Evolutionary conservation across 2,329 filamentous ascomycete species (phyloP).

Genomic region (Alternaria brassicae): DNA sequence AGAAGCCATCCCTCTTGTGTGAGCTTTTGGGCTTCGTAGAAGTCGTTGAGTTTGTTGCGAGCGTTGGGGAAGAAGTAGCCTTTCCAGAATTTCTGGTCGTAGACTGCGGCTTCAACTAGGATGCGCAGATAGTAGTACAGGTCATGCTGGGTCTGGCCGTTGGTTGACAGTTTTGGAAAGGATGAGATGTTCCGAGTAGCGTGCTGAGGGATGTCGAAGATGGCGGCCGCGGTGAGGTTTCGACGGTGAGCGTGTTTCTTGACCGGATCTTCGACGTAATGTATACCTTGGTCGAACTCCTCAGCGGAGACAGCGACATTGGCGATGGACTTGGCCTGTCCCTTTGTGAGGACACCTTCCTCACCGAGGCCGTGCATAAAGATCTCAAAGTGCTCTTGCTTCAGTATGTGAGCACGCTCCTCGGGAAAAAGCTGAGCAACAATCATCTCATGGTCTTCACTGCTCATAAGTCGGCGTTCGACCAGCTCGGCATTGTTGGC

Average conservation of each 20-base stretch:
- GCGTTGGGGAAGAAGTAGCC: slow-evolving; percentile 22
- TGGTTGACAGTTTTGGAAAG: background rate
- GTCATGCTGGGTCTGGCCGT: background rate
- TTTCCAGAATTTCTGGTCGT: slow-evolving; percentile 20
- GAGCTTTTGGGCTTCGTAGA: slow-evolving; percentile 14
- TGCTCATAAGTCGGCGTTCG: slow-evolving; percentile 4
- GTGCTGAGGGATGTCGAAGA: slow-evolving; percentile 12
- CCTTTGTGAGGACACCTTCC: slow-evolving; percentile 13
- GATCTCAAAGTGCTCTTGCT: slow-evolving; percentile 16
- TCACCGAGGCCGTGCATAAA: slow-evolving; percentile 11
- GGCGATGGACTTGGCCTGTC: background rate
- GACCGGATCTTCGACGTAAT: background rate
- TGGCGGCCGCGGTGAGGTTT: background rate
- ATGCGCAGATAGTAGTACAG: slow-evolving; percentile 9
- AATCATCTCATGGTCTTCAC: slow-evolving; percentile 18
- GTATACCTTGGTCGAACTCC: slow-evolving; percentile 10
- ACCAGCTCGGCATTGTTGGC: slow-evolving; percentile 3
- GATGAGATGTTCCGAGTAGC: background rate
- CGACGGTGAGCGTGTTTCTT: background rate
- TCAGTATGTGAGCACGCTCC: slow-evolving; percentile 3
- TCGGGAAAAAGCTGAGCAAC: slow-evolving; percentile 14
- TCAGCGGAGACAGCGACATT: slow-evolving; percentile 2
- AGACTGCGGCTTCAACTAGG: slow-evolving; percentile 26
- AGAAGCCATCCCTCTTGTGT: background rate
- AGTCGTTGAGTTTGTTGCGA: slow-evolving; percentile 5